Evolutionary conservation across 495 filamentous ascomycete genomes (phyloP).

Genomic region (Talaromyces stipitatus): DNA sequence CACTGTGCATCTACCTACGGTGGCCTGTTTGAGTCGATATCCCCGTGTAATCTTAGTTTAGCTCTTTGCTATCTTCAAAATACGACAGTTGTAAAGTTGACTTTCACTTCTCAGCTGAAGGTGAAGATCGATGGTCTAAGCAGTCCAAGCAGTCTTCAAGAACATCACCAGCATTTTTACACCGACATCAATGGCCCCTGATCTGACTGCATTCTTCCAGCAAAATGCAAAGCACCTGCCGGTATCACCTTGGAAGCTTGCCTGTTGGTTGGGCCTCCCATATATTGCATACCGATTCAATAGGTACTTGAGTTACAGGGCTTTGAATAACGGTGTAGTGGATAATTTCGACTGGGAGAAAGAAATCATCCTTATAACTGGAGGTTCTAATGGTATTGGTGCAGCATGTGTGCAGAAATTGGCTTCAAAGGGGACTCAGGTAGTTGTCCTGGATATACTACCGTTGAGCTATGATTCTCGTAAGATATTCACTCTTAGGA

Average conservation of each 20-base stretch:
- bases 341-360: slow-evolving; percentile 52
- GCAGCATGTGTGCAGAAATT: slow-evolving; percentile 47
- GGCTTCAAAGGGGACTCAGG: slow-evolving; percentile 42
- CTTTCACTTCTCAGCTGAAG: no score
- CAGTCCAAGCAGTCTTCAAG: neutral
- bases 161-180: neutral
- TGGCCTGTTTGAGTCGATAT: no score
- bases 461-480: slow-evolving; percentile 45
- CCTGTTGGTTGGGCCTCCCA: neutral
- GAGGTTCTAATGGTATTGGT: slow-evolving; percentile 57
- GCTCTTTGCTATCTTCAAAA: neutral
- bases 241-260: neutral
- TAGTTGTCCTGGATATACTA: slow-evolving; percentile 56
- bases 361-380: slow-evolving; percentile 59
- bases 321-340: slow-evolving; percentile 44
- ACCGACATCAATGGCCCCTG: neutral
- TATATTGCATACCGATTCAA: slow-evolving; percentile 6
- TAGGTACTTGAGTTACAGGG: slow-evolving; percentile 11
- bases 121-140: neutral
- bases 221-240: neutral
- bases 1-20: no score
- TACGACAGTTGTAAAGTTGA: neutral
- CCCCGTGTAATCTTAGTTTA: neutral
- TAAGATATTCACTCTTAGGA: slow-evolving; percentile 15
- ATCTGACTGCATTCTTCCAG: neutral